These are phyloP conservation scores for Apiospora marii DNA, from an alignment of 2,329 filamentous ascomycete genomes.

Conservation along the genomic window DNA sequence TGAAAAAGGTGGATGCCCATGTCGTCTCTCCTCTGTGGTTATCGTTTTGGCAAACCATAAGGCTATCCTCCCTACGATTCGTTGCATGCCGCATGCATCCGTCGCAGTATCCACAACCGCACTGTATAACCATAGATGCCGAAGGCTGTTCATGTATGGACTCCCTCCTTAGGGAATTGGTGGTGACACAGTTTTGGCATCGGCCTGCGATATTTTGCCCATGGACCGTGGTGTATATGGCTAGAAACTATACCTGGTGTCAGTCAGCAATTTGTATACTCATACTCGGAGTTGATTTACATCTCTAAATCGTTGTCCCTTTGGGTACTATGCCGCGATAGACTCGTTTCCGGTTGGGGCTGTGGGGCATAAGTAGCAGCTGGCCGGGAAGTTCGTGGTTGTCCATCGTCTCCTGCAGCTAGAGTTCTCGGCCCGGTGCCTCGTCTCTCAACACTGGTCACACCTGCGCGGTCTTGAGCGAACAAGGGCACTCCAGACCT, in stretches of 20 bases:
- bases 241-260: not conserved
- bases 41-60: not conserved
- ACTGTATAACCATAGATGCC: not conserved
- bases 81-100: no score
- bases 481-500: not conserved
- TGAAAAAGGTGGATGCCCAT: not conserved
- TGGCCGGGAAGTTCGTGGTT: not conserved
- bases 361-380: not conserved
- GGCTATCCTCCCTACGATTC: not conserved
- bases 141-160: not conserved
- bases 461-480: not conserved
- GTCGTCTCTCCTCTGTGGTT: not conserved
- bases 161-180: not conserved
- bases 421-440: not conserved
- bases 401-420: not conserved
- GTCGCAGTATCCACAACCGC: no score
- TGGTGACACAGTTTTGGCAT: not conserved
- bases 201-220: not conserved
- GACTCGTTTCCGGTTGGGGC: not conserved
- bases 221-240: not conserved
- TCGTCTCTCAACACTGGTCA: not conserved
- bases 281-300: not conserved
- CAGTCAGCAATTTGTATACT: not conserved
- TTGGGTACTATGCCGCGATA: not conserved
- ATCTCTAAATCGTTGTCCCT: not conserved